A percentile compares a stretch with the other conserved stretches of the same genome.
These are phyloP conservation scores for Graphilbum sp. DNA, from an alignment of 2,329 filamentous ascomycete species.

Conservation along the genomic window DNA sequence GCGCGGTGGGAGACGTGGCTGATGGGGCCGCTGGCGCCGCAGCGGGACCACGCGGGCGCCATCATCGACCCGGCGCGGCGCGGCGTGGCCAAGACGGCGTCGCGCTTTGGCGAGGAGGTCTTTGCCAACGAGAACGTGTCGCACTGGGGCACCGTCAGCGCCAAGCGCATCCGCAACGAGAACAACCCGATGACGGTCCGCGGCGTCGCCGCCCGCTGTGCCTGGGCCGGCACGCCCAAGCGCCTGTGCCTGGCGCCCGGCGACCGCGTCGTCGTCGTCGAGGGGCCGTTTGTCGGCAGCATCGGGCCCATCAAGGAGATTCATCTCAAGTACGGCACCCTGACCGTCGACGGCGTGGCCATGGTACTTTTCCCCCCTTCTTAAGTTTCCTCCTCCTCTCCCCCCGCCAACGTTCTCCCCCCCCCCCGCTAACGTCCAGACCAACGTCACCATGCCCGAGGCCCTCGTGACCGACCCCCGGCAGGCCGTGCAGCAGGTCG, in stretches of 20 bases:
- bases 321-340: conserved; percentile 33
- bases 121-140: conserved; percentile 6
- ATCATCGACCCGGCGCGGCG: conserved; percentile 7
- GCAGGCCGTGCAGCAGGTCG: conserved; percentile 25
- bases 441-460: conserved; percentile 22
- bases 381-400: background rate
- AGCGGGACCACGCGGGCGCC: conserved; percentile 34
- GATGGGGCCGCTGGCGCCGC: conserved; percentile 62
- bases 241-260: conserved; percentile 47
- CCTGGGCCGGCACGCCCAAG: conserved; percentile 37
- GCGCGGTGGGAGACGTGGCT: conserved; percentile 61
- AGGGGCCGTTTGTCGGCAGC: conserved; percentile 65
- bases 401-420: background rate
- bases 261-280: conserved; percentile 70
- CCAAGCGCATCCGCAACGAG: conserved; percentile 7
- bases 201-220: conserved; percentile 25
- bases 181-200: conserved; percentile 8
- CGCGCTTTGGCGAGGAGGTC: conserved; percentile 6
- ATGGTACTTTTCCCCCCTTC: conserved; percentile 30
- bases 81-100: conserved; percentile 3
- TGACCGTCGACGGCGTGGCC: conserved; percentile 46
- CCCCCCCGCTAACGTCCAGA: conserved; percentile 11
- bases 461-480: conserved; percentile 20
- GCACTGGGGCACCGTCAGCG: conserved; percentile 9
- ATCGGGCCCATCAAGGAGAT: conserved; percentile 57